A percentile compares a stretch with the other conserved stretches of the same genome.
Evolutionary conservation across 2,329 filamentous ascomycete genomes (phyloP).

Genomic region (Dothideomycetidae sp.): DNA sequence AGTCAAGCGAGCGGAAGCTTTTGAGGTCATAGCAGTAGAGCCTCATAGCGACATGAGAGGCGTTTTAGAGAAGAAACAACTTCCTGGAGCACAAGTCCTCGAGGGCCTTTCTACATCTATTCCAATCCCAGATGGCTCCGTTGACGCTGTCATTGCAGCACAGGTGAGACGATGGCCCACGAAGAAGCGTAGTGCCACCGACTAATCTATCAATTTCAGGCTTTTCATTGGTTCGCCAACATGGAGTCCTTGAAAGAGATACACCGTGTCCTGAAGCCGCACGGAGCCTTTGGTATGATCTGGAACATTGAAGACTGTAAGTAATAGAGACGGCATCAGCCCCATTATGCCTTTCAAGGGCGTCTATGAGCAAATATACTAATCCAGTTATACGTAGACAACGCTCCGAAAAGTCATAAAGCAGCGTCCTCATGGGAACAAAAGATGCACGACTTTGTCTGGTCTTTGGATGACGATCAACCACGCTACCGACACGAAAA

Average conservation of each 20-base stretch:
- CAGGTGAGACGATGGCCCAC: slow-evolving; percentile 40
- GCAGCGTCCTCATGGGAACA: slow-evolving; percentile 47
- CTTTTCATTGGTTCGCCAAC: slow-evolving; percentile 50
- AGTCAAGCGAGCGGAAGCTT: slow-evolving; percentile 43
- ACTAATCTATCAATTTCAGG: too few relatives aligned
- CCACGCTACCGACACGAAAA: slow-evolving; percentile 50
- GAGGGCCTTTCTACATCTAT: slow-evolving; percentile 47
- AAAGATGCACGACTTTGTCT: slow-evolving; percentile 45
- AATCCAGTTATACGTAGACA: slow-evolving; percentile 55
- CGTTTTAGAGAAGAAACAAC: slow-evolving; percentile 43
- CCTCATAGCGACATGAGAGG: slow-evolving; percentile 53
- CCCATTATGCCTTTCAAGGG: slow-evolving; percentile 14
- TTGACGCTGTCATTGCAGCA: slow-evolving; percentile 51
- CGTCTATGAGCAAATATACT: slow-evolving; percentile 28
- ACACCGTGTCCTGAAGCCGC: slow-evolving; percentile 48
- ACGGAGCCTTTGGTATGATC: slow-evolving; percentile 48
- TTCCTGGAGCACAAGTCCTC: slow-evolving; percentile 40
- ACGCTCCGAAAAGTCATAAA: slow-evolving; percentile 44
- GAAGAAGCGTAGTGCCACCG: too few relatives aligned
- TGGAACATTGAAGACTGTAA: slow-evolving; percentile 63
- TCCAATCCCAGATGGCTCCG: slow-evolving; percentile 41
- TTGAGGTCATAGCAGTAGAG: slow-evolving; percentile 47
- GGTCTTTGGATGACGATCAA: slow-evolving; percentile 41
- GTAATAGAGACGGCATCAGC: too few relatives aligned
- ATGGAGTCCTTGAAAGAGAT: slow-evolving; percentile 49